Percentiles rank a stretch among this genome's conserved stretches.
Evolutionary conservation across 306 rosid species (phyloP).

Genomic region (Medicago lupulina): DNA sequence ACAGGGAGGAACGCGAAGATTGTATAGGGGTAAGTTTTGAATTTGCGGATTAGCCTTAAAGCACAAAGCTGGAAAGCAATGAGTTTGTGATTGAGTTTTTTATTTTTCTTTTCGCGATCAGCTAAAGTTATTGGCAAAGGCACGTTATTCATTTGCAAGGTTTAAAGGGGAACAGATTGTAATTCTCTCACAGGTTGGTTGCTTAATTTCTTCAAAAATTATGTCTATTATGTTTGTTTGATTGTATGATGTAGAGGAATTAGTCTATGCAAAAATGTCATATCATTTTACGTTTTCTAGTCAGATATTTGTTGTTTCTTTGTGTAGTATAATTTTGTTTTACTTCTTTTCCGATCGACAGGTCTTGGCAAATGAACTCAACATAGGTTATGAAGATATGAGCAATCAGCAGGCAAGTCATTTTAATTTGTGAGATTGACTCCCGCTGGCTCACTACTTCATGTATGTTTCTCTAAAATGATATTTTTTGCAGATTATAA

Average conservation of each 20-base stretch:
- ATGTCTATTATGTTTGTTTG: slow-evolving; percentile 36
- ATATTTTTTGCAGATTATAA: slow-evolving; percentile 69
- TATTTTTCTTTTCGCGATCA: slow-evolving; percentile 46
- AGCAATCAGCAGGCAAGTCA: slow-evolving; percentile 87
- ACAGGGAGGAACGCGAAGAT: slow-evolving; percentile 96
- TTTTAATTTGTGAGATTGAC: slow-evolving; percentile 8
- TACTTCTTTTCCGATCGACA: slow-evolving; percentile 36
- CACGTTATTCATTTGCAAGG: slow-evolving; percentile 86
- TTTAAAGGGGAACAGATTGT: slow-evolving; percentile 95
- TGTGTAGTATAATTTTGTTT: background rate
- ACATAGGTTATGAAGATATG: slow-evolving; percentile 97
- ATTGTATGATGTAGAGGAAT: background rate
- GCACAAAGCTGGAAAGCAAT: slow-evolving; percentile 19
- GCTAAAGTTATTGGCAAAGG: slow-evolving; percentile 85
- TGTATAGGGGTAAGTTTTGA: slow-evolving; percentile 76
- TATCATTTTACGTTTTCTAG: slow-evolving; percentile 16
- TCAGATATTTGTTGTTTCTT: slow-evolving; percentile 1
- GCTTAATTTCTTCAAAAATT: slow-evolving; percentile 39
- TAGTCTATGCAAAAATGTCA: too few species aligned
- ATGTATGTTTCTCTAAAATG: slow-evolving; percentile 30
- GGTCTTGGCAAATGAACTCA: slow-evolving; percentile 92
- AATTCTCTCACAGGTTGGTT: slow-evolving; percentile 85
- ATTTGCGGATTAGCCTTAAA: slow-evolving; percentile 25
- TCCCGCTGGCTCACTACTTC: slow-evolving; percentile 1
- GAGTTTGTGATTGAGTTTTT: slow-evolving; percentile 34